Evolutionary conservation across 1,284 basidiomycete species (phyloP), one percentile per base, ranked within the genome.

Genomic region (Moniliella sp.): DNA sequence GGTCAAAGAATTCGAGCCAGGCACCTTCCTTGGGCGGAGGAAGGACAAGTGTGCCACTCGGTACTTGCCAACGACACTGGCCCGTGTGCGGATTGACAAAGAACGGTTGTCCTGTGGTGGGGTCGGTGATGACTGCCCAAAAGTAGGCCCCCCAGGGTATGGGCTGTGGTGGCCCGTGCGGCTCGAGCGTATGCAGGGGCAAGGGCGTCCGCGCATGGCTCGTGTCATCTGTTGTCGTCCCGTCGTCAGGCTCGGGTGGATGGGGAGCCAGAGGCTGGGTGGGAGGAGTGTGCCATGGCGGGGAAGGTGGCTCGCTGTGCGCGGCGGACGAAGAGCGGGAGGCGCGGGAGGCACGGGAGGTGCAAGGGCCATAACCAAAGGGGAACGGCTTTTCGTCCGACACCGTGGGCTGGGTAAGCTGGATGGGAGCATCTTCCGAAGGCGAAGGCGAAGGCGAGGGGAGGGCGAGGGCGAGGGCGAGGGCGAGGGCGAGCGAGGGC

Each of bases 81-180:
- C 83, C 83, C 12, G 79, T 78, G 0, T 80, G 73, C 84, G n/a
- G 84, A 62, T 82, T 86, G 12, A 83, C 83, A 61, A 76, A 93
- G 65, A 91, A 91, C n/a, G 21, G n/a, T n/a, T 7, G 7, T 7
- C 8, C 7, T 7, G 8, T 23, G 7, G 7, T 7, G 8, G 21
- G 21, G 21, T 23, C 21, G 8, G 21, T 23, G 21, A 23, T 23
- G 21, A 23, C n/a, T n/a, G 21, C n/a, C 21, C 21, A 23, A n/a
- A 23, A 23, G 21, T 7, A 23, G 7, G 7, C 8, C 8, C n/a
- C 21, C 21, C 21, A 7, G n/a, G 8, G 7, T 7, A 23, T 23
- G 7, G n/a, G n/a, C n/a, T n/a, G n/a, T n/a, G n/a, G n/a, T n/a
- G n/a, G n/a, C n/a, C n/a, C n/a, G n/a, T n/a, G n/a, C n/a, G n/a